Conservation (phyloP, 2,329 filamentous ascomycete genomes). For the Rutstroemia sydowiana region DNA sequence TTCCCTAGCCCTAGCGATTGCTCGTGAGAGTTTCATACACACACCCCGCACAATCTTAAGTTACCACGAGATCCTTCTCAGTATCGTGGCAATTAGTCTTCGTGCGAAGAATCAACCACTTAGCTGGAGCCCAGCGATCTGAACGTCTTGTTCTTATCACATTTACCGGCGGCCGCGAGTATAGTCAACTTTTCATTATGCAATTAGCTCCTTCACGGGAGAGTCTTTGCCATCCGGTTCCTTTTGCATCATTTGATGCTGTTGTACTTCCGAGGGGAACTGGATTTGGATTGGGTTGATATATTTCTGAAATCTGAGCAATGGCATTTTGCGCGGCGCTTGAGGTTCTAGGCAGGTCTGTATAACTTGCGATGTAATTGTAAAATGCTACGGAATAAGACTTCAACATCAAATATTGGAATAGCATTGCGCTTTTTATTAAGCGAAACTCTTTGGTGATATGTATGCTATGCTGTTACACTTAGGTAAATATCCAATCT, state of each 20-base stretch:
- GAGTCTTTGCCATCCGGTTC: constrained; percentile 3
- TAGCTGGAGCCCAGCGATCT: constrained; percentile 30
- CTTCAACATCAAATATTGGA: no score
- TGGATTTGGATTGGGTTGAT: background rate
- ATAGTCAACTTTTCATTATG: constrained; percentile 18
- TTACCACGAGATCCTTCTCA: constrained; percentile 72
- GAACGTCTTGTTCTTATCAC: constrained; percentile 32
- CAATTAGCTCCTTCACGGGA: constrained; percentile 12
- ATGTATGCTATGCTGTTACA: no score
- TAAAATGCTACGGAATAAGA: no score
- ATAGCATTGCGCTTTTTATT: no score
- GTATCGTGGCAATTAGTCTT: constrained; percentile 94
- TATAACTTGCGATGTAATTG: no score
- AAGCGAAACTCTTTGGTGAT: no score
- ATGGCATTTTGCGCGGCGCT: no score
- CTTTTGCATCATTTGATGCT: background rate
- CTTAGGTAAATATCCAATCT: constrained; percentile 20
- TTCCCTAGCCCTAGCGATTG: background rate
- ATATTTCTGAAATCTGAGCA: no score
- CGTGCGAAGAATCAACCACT: constrained; percentile 65
- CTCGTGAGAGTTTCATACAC: background rate
- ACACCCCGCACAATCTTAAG: constrained; percentile 79
- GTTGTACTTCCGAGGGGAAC: background rate
- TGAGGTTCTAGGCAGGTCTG: no score
- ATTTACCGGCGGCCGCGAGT: constrained; percentile 20